Conservation (phyloP, 768 basidiomycete genomes). For the Roridomyces roridus region DNA sequence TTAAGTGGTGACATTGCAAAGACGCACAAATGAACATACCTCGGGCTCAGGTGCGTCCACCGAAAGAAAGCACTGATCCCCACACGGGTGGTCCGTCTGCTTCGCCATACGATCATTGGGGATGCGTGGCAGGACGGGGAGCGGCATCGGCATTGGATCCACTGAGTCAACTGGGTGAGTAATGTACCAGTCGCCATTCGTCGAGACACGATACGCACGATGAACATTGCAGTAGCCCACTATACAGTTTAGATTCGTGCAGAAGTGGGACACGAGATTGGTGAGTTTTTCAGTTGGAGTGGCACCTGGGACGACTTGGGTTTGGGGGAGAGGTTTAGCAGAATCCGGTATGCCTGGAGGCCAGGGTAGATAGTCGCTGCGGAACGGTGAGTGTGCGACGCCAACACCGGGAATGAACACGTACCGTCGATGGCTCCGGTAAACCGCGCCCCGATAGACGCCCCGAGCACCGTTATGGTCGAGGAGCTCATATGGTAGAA, state of each 20-base stretch:
- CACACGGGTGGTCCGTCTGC: slow-evolving; percentile 32
- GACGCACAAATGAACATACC: slow-evolving; percentile 7
- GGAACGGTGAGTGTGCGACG: not conserved
- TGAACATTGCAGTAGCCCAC: slow-evolving; percentile 58
- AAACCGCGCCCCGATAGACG: slow-evolving; percentile 39
- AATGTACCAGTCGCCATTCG: not conserved
- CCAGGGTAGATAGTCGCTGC: slow-evolving; percentile 38
- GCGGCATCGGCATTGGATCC: slow-evolving; percentile 36
- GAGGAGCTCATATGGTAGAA: slow-evolving; percentile 49
- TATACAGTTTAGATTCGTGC: slow-evolving; percentile 57
- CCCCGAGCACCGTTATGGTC: slow-evolving; percentile 32
- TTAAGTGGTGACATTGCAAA: not conserved
- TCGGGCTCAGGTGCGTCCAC: not conserved
- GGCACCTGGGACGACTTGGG: slow-evolving; percentile 7
- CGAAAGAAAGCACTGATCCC: slow-evolving; percentile 39
- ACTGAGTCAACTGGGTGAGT: slow-evolving; percentile 22
- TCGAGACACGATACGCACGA: slow-evolving; percentile 35
- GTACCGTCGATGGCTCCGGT: slow-evolving; percentile 26
- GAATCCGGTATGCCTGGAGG: slow-evolving; percentile 23
- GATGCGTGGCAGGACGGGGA: slow-evolving; percentile 22
- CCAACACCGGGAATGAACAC: not conserved
- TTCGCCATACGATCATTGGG: slow-evolving; percentile 25
- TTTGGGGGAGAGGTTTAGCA: not conserved
- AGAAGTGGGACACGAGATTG: slow-evolving; percentile 51
- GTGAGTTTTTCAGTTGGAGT: slow-evolving; percentile 30